Conservation (phyloP, 257 asterid species). For the Primulina eburnea region DNA sequence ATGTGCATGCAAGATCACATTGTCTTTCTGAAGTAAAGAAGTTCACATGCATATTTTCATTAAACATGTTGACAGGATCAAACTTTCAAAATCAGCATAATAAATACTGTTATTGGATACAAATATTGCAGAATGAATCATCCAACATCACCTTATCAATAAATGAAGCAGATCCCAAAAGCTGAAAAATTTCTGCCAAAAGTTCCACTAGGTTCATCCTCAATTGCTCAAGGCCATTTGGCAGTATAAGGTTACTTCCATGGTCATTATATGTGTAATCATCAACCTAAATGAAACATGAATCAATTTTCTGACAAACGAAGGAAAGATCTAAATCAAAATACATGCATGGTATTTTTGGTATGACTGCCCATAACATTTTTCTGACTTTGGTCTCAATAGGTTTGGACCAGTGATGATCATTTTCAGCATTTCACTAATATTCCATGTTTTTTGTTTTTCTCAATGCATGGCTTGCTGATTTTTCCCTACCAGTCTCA, state of each 20-base stretch:
- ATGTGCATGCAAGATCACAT: conserved; percentile 1
- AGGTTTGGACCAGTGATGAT: conserved; percentile 10
- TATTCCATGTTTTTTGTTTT: conserved; percentile 1
- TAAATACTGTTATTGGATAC: conserved; percentile 4
- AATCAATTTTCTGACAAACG: conserved; percentile 12
- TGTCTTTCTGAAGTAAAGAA: conserved; percentile 3
- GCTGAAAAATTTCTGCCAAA: conserved; percentile 73
- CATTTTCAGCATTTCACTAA: conserved; percentile 18
- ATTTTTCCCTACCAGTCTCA: not conserved
- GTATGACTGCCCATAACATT: conserved; percentile 12
- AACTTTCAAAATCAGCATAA: conserved; percentile 17
- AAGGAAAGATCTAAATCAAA: conserved; percentile 10
- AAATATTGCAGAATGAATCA: conserved; percentile 16
- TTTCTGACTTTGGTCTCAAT: conserved; percentile 2
- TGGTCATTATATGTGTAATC: conserved; percentile 51
- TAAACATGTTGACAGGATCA: conserved; percentile 15
- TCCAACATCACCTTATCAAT: conserved; percentile 57
- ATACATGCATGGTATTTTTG: conserved; percentile 15
- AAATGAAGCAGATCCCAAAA: conserved; percentile 59
- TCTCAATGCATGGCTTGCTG: not conserved
- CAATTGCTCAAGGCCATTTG: conserved; percentile 73
- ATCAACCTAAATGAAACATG: conserved; percentile 56
- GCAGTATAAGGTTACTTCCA: conserved; percentile 56
- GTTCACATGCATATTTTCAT: conserved; percentile 16
- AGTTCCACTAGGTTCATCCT: conserved; percentile 78